Base-by-base conservation (phyloP, 1,139 yeast genomes). In the Citeromyces siamensis region DNA sequence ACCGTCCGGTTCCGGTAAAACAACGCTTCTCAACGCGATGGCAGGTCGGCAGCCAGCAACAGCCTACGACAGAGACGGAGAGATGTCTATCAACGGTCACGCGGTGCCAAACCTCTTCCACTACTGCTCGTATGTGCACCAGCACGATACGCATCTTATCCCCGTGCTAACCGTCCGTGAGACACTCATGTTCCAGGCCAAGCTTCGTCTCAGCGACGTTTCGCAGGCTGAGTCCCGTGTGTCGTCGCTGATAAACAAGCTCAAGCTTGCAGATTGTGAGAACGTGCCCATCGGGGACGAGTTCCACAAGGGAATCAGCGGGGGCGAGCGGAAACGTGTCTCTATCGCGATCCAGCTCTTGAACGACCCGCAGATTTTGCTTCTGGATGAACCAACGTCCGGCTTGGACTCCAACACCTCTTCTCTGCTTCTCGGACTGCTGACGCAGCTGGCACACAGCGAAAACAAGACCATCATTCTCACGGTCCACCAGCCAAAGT, bases 341-440 rank as follows among this genome's bases (percentile, higher is more conserved):
- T 72, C 84, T 0, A 79, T 81, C 51, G 84, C 85, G 2, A 68
- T 76, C 31, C 88, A 81, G 50, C 58, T 81, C 29, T 58, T 80
- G 34, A 72, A 73, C 39, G 70, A 69, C 40, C 84, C 86, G 1
- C 73, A 74, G 42, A 64, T 81, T 18, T 55, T 81, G 35, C 65
- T 81, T 38, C 57, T 81, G 35, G 94, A 82, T 53, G 94, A 82
- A 46, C 93, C 93, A 1, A 81, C 93, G 1, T 78, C 88, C 1
- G 93, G 94, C 0, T 60, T 82, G 20, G 93, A 82, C 52, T 72
- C 84, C 32, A 69, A 78, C 37, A 79, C 88, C 0, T 78, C 93
- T 0, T 33, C 69, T 2, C 66, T 82, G 0, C 76, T 81, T 34
- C 53, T 82, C 31, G 60, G 63, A 21, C 68, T 81, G 28, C 60